Conservation (phyloP, 371 early-diverging fungal genomes). For the Zychaea mexicana region DNA sequence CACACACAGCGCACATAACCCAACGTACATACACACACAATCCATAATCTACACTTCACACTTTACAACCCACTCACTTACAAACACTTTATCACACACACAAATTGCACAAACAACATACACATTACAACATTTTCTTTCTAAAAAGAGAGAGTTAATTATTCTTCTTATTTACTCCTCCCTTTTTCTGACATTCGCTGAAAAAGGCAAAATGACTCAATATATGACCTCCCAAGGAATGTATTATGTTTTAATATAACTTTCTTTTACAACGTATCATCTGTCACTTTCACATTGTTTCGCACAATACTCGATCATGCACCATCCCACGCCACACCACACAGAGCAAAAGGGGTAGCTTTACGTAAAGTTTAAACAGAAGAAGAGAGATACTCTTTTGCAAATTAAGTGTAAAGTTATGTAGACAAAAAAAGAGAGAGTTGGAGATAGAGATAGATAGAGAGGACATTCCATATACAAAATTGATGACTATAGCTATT, state of each 20-base stretch:
- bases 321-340: too few species aligned
- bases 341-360: too few species aligned
- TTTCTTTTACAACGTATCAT: too few species aligned
- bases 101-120: not conserved
- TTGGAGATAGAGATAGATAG: too few species aligned
- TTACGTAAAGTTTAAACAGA: too few species aligned
- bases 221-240: not conserved
- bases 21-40: not conserved
- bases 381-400: too few species aligned
- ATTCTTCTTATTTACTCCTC: not conserved
- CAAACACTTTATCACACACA: not conserved
- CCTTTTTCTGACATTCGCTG: not conserved
- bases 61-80: too few species aligned
- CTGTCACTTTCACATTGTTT: too few species aligned
- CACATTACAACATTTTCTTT: not conserved
- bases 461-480: conserved; percentile 3
- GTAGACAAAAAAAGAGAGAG: too few species aligned
- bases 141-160: not conserved
- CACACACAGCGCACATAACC: not conserved
- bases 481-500: not conserved
- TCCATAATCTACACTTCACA: not conserved
- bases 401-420: too few species aligned
- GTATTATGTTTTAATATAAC: not conserved
- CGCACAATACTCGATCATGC: too few species aligned
- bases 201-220: conserved; percentile 3